Evolutionary conservation across 169 alveolate species (phyloP).

Genomic region (Toxoplasma gondii): DNA sequence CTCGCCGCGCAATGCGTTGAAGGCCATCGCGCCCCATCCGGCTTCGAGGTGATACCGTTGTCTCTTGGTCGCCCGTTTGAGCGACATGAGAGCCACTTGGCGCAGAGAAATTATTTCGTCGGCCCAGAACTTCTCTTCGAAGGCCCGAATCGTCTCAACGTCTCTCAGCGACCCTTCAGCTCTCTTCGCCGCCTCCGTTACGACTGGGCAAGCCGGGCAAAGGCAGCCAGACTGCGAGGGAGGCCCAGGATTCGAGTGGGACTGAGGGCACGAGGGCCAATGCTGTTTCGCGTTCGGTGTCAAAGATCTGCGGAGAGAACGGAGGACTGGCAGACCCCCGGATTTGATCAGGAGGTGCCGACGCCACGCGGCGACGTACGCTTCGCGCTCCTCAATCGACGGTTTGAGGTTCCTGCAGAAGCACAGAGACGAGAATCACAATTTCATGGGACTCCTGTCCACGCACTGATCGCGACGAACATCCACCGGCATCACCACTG

Average conservation of each 20-base stretch:
- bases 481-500: too few species aligned
- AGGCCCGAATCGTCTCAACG: not conserved
- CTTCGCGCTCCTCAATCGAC: not conserved
- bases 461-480: too few species aligned
- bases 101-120: not conserved
- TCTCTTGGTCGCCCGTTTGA: not conserved
- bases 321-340: not conserved
- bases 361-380: conserved; percentile 22
- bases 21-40: conserved; percentile 14
- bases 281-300: not conserved
- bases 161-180: not conserved
- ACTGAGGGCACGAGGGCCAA: not conserved
- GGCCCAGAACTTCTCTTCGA: conserved; percentile 13
- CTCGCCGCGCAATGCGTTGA: not conserved
- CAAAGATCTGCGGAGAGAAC: not conserved
- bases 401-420: not conserved
- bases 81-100: not conserved
- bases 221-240: not conserved
- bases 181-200: not conserved
- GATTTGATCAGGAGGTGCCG: not conserved
- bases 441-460: too few species aligned
- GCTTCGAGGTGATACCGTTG: not conserved
- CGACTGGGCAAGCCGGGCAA: not conserved
- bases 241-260: not conserved
- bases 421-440: not conserved